Evolutionary conservation across 805 yeast genomes (phyloP).

Genomic region (Lipomyces starkeyi): DNA sequence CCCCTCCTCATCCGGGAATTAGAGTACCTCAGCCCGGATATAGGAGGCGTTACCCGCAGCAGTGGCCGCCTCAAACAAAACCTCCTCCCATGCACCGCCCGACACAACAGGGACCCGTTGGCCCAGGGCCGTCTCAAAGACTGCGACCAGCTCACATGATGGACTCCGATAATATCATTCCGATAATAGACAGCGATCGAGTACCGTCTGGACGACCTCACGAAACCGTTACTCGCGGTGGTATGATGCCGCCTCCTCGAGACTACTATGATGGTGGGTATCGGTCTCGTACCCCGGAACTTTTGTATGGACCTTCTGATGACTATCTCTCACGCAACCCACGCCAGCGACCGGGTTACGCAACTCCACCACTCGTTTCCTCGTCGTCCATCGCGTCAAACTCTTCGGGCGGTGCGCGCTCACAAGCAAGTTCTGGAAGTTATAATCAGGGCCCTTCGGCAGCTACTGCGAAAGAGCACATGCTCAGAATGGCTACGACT

Average conservation of each 20-base stretch:
- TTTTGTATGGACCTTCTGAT: constrained; percentile 5
- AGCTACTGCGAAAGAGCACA: neutral
- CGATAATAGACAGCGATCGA: constrained; percentile 10
- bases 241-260: constrained; percentile 8
- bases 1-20: constrained; percentile 6
- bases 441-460: neutral
- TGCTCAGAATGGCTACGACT: constrained; percentile 13
- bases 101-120: neutral
- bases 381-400: neutral
- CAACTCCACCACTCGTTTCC: constrained; percentile 12
- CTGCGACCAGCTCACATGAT: constrained; percentile 14
- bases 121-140: constrained; percentile 4
- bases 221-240: neutral
- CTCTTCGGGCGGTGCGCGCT: constrained; percentile 8
- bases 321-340: constrained; percentile 9
- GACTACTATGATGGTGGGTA: constrained; percentile 7
- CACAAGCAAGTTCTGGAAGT: neutral
- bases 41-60: neutral
- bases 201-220: neutral
- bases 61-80: neutral
- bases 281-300: constrained; percentile 5
- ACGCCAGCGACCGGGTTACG: constrained; percentile 13
- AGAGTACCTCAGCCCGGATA: neutral
- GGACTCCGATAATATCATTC: constrained; percentile 10
- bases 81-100: constrained; percentile 5